Evolutionary conservation across 2,329 filamentous ascomycete genomes (phyloP), one percentile per base, ranked within the genome.

Genomic region (Emericellopsis atlantica): DNA sequence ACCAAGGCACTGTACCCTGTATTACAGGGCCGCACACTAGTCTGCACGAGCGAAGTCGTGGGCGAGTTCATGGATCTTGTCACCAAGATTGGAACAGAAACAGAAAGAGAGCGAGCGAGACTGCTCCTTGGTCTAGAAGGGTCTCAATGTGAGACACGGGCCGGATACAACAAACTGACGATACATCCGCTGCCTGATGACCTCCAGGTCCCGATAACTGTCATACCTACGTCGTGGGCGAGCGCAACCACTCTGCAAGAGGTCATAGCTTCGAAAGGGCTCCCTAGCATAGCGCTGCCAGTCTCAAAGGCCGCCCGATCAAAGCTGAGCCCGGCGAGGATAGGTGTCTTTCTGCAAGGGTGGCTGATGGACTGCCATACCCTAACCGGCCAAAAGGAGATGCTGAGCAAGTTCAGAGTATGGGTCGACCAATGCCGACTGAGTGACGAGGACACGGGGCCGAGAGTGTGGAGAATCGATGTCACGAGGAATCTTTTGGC

Each of bases 371-470:
- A 29, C 26, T 29, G 26, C 26, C 26, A 29, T 29, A 29, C 26
- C 12, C 26, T 65, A 2, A 65, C 62, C 6, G 63, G 60, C 5
- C 65, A 65, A 40, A 62, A 61, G 47, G 62, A 66, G 48, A 54
- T 62, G 9, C 46, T 52, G n/a, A 55, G 54, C 9, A 57, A 61
- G 41, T 50, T 61, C 6, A 46, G 50, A 21, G 60, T 56, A 7
- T 59, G 57, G 53, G 48, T 62, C 6, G 58, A 62, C 41, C 44
- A 48, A 8, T 45, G 57, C 32, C 47, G 59, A 5, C 48, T 40
- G 5, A 26, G 38, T 2, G 53, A 56, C 4, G 47, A 52, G 5
- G 59, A 62, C 36, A 24, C 6, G n/a, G 58, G 59, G 18, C 59
- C 59, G 21, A 34, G 38, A 14, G 54, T 62, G n/a, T 60, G 53